A percentile compares a stretch with the other conserved stretches of the same genome.
Conservation (phyloP, 352 stramenopile species). For the Globisporangium canariense region DNA sequence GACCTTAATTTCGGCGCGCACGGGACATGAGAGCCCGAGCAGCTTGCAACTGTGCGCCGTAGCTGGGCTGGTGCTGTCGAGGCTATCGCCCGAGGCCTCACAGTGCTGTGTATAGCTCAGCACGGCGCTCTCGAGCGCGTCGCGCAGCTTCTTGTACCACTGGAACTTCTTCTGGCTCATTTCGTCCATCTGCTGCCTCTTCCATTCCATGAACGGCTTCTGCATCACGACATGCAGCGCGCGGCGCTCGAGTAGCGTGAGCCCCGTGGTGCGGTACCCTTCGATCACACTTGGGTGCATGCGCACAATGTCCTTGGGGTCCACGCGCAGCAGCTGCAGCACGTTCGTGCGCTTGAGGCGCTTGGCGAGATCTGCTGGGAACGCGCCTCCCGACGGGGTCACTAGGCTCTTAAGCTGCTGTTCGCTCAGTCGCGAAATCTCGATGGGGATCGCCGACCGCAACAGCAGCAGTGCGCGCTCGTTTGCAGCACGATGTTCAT, state of each 20-base stretch:
- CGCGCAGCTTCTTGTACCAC: conserved; percentile 83
- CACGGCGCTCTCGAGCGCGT: conserved; percentile 41
- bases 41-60: conserved; percentile 33
- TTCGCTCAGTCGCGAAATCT: conserved; percentile 80
- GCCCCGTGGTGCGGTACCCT: conserved; percentile 46
- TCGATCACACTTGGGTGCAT: conserved; percentile 86
- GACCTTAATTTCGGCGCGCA: conserved; percentile 37
- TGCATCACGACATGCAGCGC: conserved; percentile 78
- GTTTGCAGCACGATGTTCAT: conserved; percentile 48
- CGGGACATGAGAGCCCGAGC: conserved; percentile 46
- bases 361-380: conserved; percentile 66
- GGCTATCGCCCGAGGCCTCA: conserved; percentile 1
- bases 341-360: conserved; percentile 90
- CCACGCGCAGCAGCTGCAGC: conserved; percentile 71
- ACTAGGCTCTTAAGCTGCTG: conserved; percentile 44
- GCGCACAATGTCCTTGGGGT: conserved; percentile 65
- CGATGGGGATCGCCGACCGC: conserved; percentile 75
- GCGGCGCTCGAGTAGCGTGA: conserved; percentile 84
- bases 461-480: conserved; percentile 47
- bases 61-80: no score
- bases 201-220: conserved; percentile 57
- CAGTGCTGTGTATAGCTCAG: conserved; percentile 31
- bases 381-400: conserved; percentile 59
- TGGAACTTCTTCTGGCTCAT: conserved; percentile 74
- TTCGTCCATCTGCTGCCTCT: conserved; percentile 75